Base-by-base conservation (phyloP, 352 stramenopile genomes). In the Phytophthora cactorum region DNA sequence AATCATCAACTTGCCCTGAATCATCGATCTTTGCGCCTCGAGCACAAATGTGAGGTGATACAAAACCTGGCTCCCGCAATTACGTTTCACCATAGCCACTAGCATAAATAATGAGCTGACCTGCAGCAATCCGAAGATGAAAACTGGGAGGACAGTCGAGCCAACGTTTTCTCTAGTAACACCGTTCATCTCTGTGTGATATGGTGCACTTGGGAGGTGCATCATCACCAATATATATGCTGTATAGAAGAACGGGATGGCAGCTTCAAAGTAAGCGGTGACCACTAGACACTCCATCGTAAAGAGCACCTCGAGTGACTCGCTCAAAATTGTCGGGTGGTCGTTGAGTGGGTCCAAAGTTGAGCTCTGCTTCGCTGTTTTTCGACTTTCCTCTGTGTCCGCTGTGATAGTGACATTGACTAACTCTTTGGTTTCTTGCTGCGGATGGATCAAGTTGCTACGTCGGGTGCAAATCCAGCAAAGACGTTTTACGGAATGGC, bases 1-100 rank as follows among this genome's bases (percentile, higher is more conserved):
- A 43, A 75, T 56, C n/a, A 85, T 65, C 14, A 85, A 49, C 38
- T 75, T 75, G 17, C 61, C 60, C 39, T 82, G 74, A 46, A 82
- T 63, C 22, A 70, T 46, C 2, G 55, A 17, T 17, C 45, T 54
- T n/a, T 82, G 71, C 1, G 55, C 68, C 45, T 82, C 65, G 1
- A 81, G 65, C 52, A 82, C 65, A 46, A 85, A 85, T 22, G 52
- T 57, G 29, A 82, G 47, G 5, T 75, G 68, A 22, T 74, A 69
- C 8, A 84, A 27, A 5, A 51, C n/a, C 9, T 59, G 25, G 27
- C 51, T 39, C 4, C 39, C 25, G 8, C 53, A 52, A 39, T 43
- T 50, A 11, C 53, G 27, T 3, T 52, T 43, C 1, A 72, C 51
- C 14, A 62, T 47, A 0, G 14, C 14, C 25, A 59, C 28, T 15